Conservation (phyloP, 2,329 filamentous ascomycete species). For the Fusarium torreyae region DNA sequence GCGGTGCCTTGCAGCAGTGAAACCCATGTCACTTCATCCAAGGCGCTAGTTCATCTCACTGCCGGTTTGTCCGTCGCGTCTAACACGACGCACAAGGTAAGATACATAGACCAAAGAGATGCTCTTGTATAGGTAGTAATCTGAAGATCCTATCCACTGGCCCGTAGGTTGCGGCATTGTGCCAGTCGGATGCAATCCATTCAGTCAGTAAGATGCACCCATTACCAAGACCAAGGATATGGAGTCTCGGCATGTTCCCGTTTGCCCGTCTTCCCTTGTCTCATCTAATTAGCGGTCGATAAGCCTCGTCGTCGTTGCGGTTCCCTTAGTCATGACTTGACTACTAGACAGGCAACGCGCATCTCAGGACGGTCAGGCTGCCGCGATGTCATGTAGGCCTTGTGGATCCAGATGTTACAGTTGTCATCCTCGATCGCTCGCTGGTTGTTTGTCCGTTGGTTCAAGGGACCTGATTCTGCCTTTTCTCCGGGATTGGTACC, state of each 20-base stretch:
- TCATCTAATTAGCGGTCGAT: conserved; percentile 9
- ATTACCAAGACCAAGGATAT: conserved; percentile 24
- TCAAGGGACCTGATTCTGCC: neutral
- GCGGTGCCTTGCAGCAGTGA: conserved; percentile 41
- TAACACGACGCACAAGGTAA: neutral
- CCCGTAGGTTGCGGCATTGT: conserved; percentile 8
- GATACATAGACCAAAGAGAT: neutral
- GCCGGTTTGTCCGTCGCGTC: conserved; percentile 37
- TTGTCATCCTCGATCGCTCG: conserved; percentile 8
- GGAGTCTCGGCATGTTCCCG: conserved; percentile 10
- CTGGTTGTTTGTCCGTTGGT: conserved; percentile 2
- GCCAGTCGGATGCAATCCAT: conserved; percentile 24
- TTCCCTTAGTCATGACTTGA: neutral
- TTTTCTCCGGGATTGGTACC: neutral
- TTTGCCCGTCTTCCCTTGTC: conserved; percentile 11
- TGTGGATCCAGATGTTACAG: conserved; percentile 6
- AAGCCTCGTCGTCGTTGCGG: neutral
- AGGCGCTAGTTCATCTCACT: conserved; percentile 25
- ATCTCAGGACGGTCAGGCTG: conserved; percentile 24
- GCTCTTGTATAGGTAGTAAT: neutral
- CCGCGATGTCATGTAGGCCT: conserved; percentile 15
- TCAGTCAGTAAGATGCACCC: neutral
- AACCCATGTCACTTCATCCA: conserved; percentile 17
- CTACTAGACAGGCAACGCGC: conserved; percentile 20
- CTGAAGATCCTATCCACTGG: conserved; percentile 23